Conservation (phyloP, 768 basidiomycete species). For the Pleurotus giganteus region DNA sequence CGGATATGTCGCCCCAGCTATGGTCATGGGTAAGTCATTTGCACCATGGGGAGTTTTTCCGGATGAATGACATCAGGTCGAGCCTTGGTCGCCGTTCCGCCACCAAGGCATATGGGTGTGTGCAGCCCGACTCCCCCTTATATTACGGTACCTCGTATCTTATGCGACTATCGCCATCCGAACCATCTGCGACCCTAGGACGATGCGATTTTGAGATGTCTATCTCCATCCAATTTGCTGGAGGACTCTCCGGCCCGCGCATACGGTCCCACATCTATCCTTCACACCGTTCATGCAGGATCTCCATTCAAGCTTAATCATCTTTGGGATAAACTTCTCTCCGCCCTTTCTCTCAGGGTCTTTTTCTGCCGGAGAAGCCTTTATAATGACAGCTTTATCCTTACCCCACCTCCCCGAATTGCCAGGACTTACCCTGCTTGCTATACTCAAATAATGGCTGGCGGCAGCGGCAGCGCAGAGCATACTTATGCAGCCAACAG, state of each 20-base stretch:
- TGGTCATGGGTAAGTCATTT: no score
- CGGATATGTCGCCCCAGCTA: no score
- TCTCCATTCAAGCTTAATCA: conserved; percentile 2
- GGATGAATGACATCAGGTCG: neutral
- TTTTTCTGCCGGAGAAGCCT: conserved; percentile 2
- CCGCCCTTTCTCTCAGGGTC: neutral
- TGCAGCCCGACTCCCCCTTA: neutral
- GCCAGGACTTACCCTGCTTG: neutral
- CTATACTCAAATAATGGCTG: neutral
- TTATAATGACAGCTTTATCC: conserved; percentile 2
- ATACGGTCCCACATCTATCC: neutral
- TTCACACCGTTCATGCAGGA: neutral
- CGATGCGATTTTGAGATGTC: neutral
- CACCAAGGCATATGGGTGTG: neutral
- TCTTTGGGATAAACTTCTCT: neutral
- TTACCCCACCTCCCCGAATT: neutral
- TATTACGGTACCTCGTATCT: neutral
- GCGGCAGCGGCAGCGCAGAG: neutral
- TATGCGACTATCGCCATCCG: neutral
- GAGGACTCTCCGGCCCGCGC: neutral
- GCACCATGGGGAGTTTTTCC: neutral
- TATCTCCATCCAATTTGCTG: neutral
- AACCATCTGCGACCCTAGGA: neutral
- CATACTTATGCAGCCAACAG: conserved; percentile 38
- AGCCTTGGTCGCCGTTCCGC: neutral